These are phyloP conservation scores for Pichia thaimueangensis DNA, from an alignment of 805 yeast genomes.

Conservation along the genomic window DNA sequence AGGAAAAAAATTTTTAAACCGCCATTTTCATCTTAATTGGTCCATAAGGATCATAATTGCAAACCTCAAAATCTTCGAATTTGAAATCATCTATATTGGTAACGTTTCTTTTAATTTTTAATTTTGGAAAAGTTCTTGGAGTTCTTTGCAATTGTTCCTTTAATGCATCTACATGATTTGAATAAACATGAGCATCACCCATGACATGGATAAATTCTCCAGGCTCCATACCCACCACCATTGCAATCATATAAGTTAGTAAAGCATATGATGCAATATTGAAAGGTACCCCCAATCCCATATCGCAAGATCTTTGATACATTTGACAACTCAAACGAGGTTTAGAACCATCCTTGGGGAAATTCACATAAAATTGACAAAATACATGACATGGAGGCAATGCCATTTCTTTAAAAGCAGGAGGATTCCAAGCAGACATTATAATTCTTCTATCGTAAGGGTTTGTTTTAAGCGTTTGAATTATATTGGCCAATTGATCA, in stretches of 20 bases:
- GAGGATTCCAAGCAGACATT: constrained; percentile 97
- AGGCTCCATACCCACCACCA: constrained; percentile 88
- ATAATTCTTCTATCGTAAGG: constrained; percentile 95
- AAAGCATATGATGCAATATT: constrained; percentile 95
- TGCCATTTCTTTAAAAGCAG: constrained; percentile 91
- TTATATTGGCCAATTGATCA: constrained; percentile 81
- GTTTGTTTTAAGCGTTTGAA: constrained; percentile 71
- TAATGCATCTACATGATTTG: constrained; percentile 88
- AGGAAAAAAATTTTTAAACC: constrained; percentile 41
- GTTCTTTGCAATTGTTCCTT: constrained; percentile 68
- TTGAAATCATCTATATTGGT: constrained; percentile 77
- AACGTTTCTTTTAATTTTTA: constrained; percentile 62
- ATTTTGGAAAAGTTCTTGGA: constrained; percentile 77
- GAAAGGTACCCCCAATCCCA: constrained; percentile 99
- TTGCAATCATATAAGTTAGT: constrained; percentile 90
- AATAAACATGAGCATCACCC: constrained; percentile 96
- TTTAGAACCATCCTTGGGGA: constrained; percentile 48
- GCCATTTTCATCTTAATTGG: constrained; percentile 96
- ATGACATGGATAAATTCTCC: constrained; percentile 93
- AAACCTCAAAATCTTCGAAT: constrained; percentile 80
- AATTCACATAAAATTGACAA: constrained; percentile 88
- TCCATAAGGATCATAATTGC: constrained; percentile 72
- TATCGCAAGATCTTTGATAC: constrained; percentile 97
- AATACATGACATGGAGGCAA: constrained; percentile 98
- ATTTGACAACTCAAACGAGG: constrained; percentile 80